phyloP scores from a whole-genome alignment of 2,329 filamentous ascomycete species.

The Gaeumannomyces sp. region DNA sequence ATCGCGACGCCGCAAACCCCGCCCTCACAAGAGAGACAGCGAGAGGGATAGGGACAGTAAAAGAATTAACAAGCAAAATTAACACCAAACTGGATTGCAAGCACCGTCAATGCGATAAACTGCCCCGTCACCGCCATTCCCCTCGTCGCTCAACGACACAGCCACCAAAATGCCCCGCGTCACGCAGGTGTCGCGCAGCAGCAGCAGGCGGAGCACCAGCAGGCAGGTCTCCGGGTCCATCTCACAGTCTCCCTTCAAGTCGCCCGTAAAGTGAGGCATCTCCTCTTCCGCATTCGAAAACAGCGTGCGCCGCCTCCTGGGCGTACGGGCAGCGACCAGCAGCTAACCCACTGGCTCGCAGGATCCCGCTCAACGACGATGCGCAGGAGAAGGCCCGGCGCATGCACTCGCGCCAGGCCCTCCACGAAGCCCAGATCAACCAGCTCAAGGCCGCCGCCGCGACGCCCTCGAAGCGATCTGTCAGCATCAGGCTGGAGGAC shows the following conservation, averaged over 20 bases:
- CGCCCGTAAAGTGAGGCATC: slow-evolving; percentile 47
- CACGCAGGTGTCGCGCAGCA: slow-evolving; percentile 46
- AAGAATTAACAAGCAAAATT: not conserved
- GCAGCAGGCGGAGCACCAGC: slow-evolving; percentile 28
- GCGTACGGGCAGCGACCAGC: not conserved
- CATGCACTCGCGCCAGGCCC: slow-evolving; percentile 77
- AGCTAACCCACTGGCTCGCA: slow-evolving; percentile 28
- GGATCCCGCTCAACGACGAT: slow-evolving; percentile 96
- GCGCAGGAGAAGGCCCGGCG: slow-evolving; percentile 84
- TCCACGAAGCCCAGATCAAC: slow-evolving; percentile 87
- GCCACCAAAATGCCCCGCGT: slow-evolving; percentile 48
- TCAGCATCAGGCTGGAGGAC: slow-evolving; percentile 52
- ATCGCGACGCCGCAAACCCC: not conserved
- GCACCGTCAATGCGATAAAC: not conserved
- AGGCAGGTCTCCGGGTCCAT: slow-evolving; percentile 42
- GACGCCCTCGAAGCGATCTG: slow-evolving; percentile 62
- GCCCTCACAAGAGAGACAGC: not conserved
- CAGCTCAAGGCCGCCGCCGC: slow-evolving; percentile 74
- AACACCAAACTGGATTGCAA: not conserved
- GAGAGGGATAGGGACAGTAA: not conserved
- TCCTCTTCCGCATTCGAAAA: slow-evolving; percentile 9
- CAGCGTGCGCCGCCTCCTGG: not conserved
- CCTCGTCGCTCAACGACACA: slow-evolving; percentile 5
- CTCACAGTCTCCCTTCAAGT: slow-evolving; percentile 48
- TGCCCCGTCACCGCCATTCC: not conserved